Conservation (phyloP, 306 rosid species). For the Lathyrus aphaca region DNA sequence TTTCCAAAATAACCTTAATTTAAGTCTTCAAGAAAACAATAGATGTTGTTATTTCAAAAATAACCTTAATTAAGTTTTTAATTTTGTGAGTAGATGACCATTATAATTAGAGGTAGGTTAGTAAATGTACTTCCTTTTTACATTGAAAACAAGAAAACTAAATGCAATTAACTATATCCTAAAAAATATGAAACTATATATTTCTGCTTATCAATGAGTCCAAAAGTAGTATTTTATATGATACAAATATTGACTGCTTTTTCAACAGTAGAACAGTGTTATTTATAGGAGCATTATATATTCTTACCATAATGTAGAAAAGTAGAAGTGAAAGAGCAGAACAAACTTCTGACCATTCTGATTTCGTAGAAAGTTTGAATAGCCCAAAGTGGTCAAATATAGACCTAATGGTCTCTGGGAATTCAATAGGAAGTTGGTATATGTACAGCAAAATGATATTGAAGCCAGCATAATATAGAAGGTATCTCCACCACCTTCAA, state of each 20-base stretch:
- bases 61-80: background rate
- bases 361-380: conserved; percentile 66
- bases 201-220: background rate
- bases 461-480: conserved; percentile 78
- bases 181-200: background rate
- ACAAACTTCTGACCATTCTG: conserved; percentile 74
- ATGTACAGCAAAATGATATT: conserved; percentile 72
- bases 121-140: background rate
- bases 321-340: conserved; percentile 71
- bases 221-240: background rate
- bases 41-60: background rate
- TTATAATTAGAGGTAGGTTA: background rate
- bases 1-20: no score
- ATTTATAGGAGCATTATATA: conserved; percentile 14
- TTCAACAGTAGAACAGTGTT: conserved; percentile 20
- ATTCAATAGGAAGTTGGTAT: conserved; percentile 77
- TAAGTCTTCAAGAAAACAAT: no score
- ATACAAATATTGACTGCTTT: conserved; percentile 1
- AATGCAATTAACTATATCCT: background rate
- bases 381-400: conserved; percentile 70
- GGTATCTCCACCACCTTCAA: conserved; percentile 93
- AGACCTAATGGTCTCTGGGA: conserved; percentile 59
- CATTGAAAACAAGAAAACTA: background rate
- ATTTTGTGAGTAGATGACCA: background rate
- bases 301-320: conserved; percentile 77